These are phyloP conservation scores for Escallonia herrerae DNA, from an alignment of 129 eudicot genomes.

Conservation along the genomic window DNA sequence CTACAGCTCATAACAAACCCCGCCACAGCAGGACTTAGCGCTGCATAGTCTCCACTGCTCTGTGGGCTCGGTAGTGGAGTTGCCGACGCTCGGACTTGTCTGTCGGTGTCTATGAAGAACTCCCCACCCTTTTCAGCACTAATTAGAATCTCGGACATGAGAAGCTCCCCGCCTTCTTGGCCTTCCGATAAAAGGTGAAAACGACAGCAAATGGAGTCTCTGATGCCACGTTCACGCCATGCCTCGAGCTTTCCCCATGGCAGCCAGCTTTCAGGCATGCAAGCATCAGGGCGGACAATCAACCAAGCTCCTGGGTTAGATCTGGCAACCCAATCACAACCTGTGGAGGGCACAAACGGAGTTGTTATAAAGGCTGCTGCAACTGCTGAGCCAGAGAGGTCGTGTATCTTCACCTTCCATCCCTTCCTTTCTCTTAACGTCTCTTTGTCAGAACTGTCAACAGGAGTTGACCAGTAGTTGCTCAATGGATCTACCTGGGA, in stretches of 20 bases:
- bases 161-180: constrained; percentile 68
- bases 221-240: constrained; percentile 79
- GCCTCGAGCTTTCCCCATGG: constrained; percentile 97
- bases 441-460: constrained; percentile 55
- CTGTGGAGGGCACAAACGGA: constrained; percentile 86
- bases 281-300: constrained; percentile 65
- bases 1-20: constrained; percentile 91
- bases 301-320: constrained; percentile 94
- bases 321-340: constrained; percentile 84
- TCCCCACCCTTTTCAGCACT: constrained; percentile 84
- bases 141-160: constrained; percentile 67
- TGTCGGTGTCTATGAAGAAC: constrained; percentile 65
- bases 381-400: constrained; percentile 85
- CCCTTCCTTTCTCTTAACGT: constrained; percentile 75
- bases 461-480: constrained; percentile 54
- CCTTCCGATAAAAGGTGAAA: constrained; percentile 73
- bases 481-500: constrained; percentile 61
- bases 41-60: constrained; percentile 84
- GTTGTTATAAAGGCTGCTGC: constrained; percentile 96
- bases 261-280: constrained; percentile 77
- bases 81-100: constrained; percentile 40
- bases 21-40: constrained; percentile 49
- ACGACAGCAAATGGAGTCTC: constrained; percentile 65
- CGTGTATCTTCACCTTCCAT: constrained; percentile 85
- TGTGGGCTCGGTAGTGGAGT: constrained; percentile 71